Percentiles rank a stretch among this genome's conserved stretches.
Conservation (phyloP, 345 rosid genomes). For the Pugionium cornutum region DNA sequence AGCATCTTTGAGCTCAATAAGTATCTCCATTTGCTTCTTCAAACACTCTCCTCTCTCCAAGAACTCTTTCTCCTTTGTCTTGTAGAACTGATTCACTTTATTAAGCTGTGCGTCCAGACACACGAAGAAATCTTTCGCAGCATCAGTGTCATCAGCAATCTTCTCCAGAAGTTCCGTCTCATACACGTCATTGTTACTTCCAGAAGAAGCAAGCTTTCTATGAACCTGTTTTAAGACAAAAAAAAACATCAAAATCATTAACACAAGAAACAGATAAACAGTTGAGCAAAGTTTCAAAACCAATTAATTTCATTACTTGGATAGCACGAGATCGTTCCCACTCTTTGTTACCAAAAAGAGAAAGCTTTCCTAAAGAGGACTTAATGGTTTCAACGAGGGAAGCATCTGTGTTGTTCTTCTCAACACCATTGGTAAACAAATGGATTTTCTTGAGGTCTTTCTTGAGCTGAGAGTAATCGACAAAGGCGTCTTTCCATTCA, state of each 20-base stretch:
- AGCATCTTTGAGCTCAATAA: conserved; percentile 65
- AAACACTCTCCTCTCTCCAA: conserved; percentile 81
- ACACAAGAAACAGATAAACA: background rate
- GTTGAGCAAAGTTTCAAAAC: background rate
- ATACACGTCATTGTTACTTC: conserved; percentile 63
- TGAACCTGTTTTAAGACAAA: conserved; percentile 58
- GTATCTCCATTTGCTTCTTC: conserved; percentile 89
- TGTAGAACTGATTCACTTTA: conserved; percentile 89
- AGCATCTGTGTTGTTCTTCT: conserved; percentile 22
- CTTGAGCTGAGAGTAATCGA: conserved; percentile 91
- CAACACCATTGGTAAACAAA: conserved; percentile 35
- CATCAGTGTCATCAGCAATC: conserved; percentile 68
- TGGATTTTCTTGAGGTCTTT: conserved; percentile 69
- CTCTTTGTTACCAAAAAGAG: conserved; percentile 47
- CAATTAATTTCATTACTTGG: conserved; percentile 49
- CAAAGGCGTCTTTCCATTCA: conserved; percentile 98
- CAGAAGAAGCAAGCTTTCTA: conserved; percentile 67
- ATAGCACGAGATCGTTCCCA: conserved; percentile 59
- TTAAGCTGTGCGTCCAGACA: conserved; percentile 87
- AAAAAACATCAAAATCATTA: conserved; percentile 16
- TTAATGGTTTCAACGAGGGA: conserved; percentile 42
- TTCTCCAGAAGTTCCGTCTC: conserved; percentile 86
- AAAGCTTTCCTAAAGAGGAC: conserved; percentile 53
- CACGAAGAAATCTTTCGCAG: conserved; percentile 70
- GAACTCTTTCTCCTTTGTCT: conserved; percentile 82